Evolutionary conservation across 768 basidiomycete genomes (phyloP).

Genomic region (Boletales sp.): DNA sequence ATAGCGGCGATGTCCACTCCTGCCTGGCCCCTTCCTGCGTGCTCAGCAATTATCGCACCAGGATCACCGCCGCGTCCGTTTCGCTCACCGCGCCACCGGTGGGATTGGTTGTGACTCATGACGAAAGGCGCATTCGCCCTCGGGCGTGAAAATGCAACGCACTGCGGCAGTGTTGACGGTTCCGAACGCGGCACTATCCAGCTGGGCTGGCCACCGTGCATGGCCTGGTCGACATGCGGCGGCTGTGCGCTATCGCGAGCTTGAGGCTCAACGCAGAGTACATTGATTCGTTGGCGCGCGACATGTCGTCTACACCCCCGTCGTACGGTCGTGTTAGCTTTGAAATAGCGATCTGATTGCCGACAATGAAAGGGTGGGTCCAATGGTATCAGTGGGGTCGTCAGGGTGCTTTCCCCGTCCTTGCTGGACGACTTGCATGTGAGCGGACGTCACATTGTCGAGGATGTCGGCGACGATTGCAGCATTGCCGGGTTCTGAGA

Average conservation of each 20-base stretch:
- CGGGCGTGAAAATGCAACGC: conserved; percentile 24
- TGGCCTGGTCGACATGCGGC: conserved; percentile 19
- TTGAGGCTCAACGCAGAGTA: conserved; percentile 11
- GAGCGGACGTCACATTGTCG: conserved; percentile 6
- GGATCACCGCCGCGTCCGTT: conserved; percentile 29
- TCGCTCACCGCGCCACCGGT: conserved; percentile 31
- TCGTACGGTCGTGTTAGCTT: conserved; percentile 12
- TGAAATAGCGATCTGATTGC: conserved; percentile 9
- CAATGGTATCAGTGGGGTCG: conserved; percentile 25
- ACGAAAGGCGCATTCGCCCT: conserved; percentile 30
- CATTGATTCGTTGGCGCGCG: conserved; percentile 19
- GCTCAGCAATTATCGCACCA: conserved; percentile 29
- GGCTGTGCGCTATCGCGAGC: conserved; percentile 7
- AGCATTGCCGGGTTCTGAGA: conserved; percentile 6
- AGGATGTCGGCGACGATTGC: conserved; percentile 15
- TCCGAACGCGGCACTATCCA: conserved; percentile 10
- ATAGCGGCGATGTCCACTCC: conserved; percentile 3
- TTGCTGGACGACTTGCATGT: conserved; percentile 12
- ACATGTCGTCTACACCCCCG: conserved; percentile 28
- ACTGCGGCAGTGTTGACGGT: conserved; percentile 19
- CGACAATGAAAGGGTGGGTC: conserved; percentile 28
- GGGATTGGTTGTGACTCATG: conserved; percentile 20
- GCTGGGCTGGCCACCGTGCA: conserved; percentile 5
- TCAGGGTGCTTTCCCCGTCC: conserved; percentile 20
- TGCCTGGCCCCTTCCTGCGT: conserved; percentile 21